phyloP scores from a whole-genome alignment of 192 early-diverging fungal genomes.

The Coemansia sp. region DNA sequence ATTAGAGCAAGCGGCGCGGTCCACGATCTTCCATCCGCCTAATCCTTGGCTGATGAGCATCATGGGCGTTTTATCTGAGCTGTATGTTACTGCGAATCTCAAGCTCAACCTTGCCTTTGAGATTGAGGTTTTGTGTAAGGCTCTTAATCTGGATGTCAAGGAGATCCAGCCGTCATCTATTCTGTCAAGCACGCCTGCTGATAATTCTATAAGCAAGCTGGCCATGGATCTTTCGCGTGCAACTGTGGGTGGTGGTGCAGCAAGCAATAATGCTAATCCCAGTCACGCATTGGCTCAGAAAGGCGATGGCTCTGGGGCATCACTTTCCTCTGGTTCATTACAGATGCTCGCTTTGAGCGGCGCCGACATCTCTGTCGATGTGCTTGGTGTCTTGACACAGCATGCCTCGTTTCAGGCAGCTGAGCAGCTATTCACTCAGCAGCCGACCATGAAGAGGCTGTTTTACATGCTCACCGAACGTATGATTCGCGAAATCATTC shows the following conservation, averaged over 20 bases:
- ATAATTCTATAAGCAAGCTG: constrained; percentile 27
- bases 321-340: constrained; percentile 8
- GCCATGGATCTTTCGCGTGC: constrained; percentile 29
- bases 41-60: constrained; percentile 99
- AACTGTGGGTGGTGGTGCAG: constrained; percentile 19
- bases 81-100: constrained; percentile 90
- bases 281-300: not conserved
- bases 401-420: constrained; percentile 75
- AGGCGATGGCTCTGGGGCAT: not conserved
- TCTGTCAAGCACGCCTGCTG: constrained; percentile 17
- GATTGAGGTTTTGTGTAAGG: constrained; percentile 97
- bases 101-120: constrained; percentile 97
- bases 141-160: constrained; percentile 80
- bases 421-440: constrained; percentile 73
- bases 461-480: constrained; percentile 87
- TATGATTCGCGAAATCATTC: constrained; percentile 87
- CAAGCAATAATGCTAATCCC: constrained; percentile 1
- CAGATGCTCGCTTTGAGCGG: constrained; percentile 44
- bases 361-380: constrained; percentile 45
- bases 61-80: constrained; percentile 85
- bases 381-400: constrained; percentile 49
- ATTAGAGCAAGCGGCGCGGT: constrained; percentile 81
- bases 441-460: constrained; percentile 85
- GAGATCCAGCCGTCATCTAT: constrained; percentile 50
- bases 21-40: constrained; percentile 89